phyloP scores from a whole-genome alignment of 495 filamentous ascomycete genomes.

The Podospora appendiculata region DNA sequence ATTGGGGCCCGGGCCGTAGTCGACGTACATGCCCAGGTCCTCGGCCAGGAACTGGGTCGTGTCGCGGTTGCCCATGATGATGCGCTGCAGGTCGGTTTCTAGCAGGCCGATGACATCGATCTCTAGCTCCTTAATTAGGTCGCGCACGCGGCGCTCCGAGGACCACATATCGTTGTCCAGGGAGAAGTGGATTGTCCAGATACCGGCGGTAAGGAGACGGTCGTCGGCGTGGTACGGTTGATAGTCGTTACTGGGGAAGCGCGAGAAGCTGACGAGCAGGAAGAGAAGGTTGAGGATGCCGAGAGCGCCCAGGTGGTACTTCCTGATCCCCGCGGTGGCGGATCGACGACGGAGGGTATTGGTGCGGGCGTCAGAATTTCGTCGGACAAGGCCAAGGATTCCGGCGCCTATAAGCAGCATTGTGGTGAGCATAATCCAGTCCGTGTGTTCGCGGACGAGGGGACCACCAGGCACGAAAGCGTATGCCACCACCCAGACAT shows the following conservation, averaged over 20 bases:
- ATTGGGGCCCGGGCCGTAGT: constrained; percentile 95
- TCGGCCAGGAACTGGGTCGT: constrained; percentile 93
- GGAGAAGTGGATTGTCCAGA: constrained; percentile 98
- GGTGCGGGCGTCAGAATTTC: constrained; percentile 13
- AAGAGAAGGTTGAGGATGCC: constrained; percentile 69
- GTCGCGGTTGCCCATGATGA: constrained; percentile 99
- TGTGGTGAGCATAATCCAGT: constrained; percentile 82
- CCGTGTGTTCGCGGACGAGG: constrained; percentile 86
- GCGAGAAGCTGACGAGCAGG: constrained; percentile 74
- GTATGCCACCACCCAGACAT: constrained; percentile 98
- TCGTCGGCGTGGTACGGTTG: constrained; percentile 80
- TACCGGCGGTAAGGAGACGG: constrained; percentile 82
- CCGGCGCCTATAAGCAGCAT: constrained; percentile 83
- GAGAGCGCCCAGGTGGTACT: constrained; percentile 45
- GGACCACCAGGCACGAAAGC: constrained; percentile 98
- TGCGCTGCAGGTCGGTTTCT: constrained; percentile 89
- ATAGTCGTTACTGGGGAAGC: constrained; percentile 91
- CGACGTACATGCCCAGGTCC: constrained; percentile 95
- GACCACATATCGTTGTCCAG: constrained; percentile 99
- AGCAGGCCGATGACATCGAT: constrained; percentile 91
- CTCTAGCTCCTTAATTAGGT: constrained; percentile 87
- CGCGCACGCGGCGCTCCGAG: constrained; percentile 86
- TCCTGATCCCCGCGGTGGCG: constrained; percentile 29
- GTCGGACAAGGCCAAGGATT: constrained; percentile 63
- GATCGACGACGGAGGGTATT: constrained; percentile 8